Evolutionary conservation across 257 asterid species (phyloP).

Genomic region (Lycium ferocissimum): DNA sequence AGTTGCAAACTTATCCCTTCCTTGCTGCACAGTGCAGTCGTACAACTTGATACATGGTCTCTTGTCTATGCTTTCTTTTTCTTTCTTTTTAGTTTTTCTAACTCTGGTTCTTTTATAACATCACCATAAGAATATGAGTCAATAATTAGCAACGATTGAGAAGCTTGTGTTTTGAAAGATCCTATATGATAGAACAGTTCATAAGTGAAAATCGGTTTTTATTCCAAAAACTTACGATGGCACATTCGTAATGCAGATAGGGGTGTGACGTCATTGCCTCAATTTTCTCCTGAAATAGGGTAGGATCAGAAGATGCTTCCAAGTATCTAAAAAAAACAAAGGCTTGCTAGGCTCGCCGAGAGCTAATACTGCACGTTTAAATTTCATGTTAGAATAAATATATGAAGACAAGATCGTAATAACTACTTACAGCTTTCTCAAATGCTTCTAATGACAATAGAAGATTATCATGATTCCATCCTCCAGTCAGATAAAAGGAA

Average conservation of each 20-base stretch:
- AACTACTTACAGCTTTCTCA: constrained; percentile 83
- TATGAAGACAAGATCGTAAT: neutral
- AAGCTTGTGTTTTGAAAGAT: neutral
- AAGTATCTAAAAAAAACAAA: neutral
- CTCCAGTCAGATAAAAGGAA: constrained; percentile 75
- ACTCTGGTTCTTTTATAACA: neutral
- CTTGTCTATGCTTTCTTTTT: neutral
- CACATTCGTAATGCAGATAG: constrained; percentile 76
- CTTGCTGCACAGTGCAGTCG: neutral
- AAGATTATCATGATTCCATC: constrained; percentile 79
- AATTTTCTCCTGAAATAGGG: constrained; percentile 71
- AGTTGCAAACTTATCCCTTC: constrained; percentile 9
- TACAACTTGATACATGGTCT: neutral
- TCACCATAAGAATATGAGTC: neutral
- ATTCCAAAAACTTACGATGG: constrained; percentile 59
- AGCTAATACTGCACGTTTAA: neutral
- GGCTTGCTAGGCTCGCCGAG: constrained; percentile 16
- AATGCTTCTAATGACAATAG: constrained; percentile 77
- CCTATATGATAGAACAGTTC: neutral
- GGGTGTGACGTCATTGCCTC: constrained; percentile 72
- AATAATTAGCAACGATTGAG: neutral
- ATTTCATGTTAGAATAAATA: neutral
- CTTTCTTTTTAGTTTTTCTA: neutral
- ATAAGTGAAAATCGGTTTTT: neutral
- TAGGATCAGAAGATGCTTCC: constrained; percentile 16